Evolutionary conservation across 768 basidiomycete species (phyloP).

Genomic region (Russula brevipes): DNA sequence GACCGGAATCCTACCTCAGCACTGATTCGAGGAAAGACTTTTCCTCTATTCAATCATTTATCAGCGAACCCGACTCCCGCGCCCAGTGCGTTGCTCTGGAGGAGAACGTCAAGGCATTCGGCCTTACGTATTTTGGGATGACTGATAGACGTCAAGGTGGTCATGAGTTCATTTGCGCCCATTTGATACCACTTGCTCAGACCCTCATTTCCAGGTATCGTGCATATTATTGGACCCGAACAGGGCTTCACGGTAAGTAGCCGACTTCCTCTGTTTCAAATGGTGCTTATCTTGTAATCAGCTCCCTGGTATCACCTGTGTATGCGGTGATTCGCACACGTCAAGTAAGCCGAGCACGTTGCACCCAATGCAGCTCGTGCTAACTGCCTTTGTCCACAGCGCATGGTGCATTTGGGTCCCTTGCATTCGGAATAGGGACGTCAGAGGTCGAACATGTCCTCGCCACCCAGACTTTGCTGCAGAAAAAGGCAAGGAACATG

Average conservation of each 20-base stretch:
- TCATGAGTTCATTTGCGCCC: conserved; percentile 11
- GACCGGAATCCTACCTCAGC: conserved; percentile 28
- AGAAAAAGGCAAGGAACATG: conserved; percentile 64
- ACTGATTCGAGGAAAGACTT: conserved; percentile 49
- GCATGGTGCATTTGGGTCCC: conserved; percentile 62
- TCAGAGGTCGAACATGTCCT: conserved; percentile 68
- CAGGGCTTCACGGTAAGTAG: conserved; percentile 52
- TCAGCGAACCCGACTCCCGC: conserved; percentile 53
- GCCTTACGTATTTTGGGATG: conserved; percentile 64
- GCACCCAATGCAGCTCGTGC: background rate
- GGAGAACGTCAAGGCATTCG: conserved; percentile 62
- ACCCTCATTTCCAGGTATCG: conserved; percentile 36
- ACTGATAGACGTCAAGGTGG: conserved; percentile 57
- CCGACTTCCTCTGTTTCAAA: background rate
- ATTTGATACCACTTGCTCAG: conserved; percentile 2
- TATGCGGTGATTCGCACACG: conserved; percentile 64
- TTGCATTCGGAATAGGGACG: conserved; percentile 64
- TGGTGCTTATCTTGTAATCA: conserved; percentile 16
- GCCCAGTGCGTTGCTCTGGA: conserved; percentile 55
- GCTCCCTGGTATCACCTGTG: conserved; percentile 45
- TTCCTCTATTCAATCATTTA: conserved; percentile 45
- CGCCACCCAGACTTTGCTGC: conserved; percentile 58
- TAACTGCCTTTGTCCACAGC: conserved; percentile 31
- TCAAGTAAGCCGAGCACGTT: conserved; percentile 39
- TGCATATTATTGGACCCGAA: conserved; percentile 62